Percentiles rank a stretch among this genome's conserved stretches.
Conservation (phyloP, 2,329 filamentous ascomycete species). For the Diaporthe humulicola region DNA sequence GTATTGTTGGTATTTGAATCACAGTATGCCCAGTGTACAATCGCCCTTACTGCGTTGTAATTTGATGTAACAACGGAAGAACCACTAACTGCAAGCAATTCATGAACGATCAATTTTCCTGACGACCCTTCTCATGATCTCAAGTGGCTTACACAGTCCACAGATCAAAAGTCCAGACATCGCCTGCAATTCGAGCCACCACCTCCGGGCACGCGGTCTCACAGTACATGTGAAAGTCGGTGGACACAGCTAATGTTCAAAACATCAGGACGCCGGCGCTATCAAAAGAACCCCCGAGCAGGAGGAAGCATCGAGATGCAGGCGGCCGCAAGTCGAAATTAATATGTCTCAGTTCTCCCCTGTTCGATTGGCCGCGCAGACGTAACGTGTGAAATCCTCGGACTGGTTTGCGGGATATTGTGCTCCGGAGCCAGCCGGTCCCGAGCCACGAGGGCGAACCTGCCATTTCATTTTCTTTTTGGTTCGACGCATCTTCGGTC, state of each 20-base stretch:
- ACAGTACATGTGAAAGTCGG: background rate
- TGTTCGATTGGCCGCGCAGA: background rate
- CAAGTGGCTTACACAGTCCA: background rate
- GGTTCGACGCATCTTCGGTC: conserved; percentile 5
- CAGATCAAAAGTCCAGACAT: background rate
- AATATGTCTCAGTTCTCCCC: background rate
- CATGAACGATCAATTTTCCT: too few species aligned
- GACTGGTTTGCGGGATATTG: background rate
- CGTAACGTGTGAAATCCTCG: background rate
- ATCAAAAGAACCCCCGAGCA: conserved; percentile 23
- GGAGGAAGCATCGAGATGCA: background rate
- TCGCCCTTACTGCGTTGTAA: background rate
- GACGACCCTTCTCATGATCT: too few species aligned
- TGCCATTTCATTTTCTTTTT: background rate
- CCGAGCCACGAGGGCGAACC: background rate
- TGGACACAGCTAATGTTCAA: background rate
- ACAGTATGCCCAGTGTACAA: too few species aligned
- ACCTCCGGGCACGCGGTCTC: background rate
- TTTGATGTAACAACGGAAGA: background rate
- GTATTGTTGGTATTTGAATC: too few species aligned
- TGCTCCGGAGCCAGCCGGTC: background rate
- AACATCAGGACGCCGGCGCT: conserved; percentile 13
- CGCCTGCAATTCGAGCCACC: background rate
- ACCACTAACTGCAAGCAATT: too few species aligned
- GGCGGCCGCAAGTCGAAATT: background rate